Base-by-base conservation (phyloP, 257 asterid species). In the Orobanche coerulescens region DNA sequence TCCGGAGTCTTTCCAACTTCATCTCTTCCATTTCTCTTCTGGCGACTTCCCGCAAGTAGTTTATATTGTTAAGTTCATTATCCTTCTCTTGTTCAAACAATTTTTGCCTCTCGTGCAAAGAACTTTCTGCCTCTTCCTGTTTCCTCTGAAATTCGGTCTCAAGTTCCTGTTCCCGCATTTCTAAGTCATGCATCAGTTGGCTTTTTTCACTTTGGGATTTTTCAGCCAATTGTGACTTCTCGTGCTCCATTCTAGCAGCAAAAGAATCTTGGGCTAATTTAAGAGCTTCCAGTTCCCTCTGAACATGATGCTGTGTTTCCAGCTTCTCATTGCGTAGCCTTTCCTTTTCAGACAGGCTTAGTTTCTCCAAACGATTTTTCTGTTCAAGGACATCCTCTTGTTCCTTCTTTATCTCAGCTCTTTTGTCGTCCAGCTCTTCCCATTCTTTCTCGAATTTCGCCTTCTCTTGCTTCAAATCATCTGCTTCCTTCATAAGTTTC, bases 361-460 rank as follows among this genome's bases (percentile, higher is more conserved):
- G 58, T 74, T 83, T 89, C 70, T 89, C 88, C 1, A 88, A 57
- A 48, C 58, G 64, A 19, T 13, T 75, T 69, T 75, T 80, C 79
- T 81, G 79, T 68, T 81, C 81, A 51, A 75, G 71, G 56, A 87
- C 56, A 54, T 77, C 81, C 53, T 76, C 84, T 53, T 81, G 75
- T 75, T 86, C 94, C 81, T 78, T 85, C 76, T 66, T 80, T 63
- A 84, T 70, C 69, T 73, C 80, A 30, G 74, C 76, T 72, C 92
- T 73, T 79, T 71, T 93, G 58, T 64, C 83, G 70, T 93, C 99
- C 40, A 93, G 82, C 73, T 77, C 92, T 77, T 89, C 97, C 99
- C 99, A 93, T 66, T 93, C 97, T 69, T 78, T 84, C 78, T 93
- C 97, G 68, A 93, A 93, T 64, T 74, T 89, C 78, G 78, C 90